Percentiles rank a stretch among this genome's conserved stretches.
These are phyloP conservation scores for Leccinum imitatum DNA, from an alignment of 768 basidiomycete species.

Conservation along the genomic window DNA sequence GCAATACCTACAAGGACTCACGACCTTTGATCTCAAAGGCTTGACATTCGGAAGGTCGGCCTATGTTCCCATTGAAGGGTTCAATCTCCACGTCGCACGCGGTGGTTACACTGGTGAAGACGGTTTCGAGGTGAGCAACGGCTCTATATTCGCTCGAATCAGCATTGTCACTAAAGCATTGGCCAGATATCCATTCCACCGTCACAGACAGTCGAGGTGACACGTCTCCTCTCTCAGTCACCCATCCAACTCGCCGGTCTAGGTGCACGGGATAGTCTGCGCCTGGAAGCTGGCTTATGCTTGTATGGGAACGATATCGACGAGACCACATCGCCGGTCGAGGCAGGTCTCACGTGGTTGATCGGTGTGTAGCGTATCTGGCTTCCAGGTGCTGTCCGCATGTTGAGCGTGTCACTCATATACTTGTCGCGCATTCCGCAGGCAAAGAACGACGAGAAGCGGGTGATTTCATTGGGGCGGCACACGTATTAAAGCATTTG, in stretches of 20 bases:
- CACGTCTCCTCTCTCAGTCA: constrained; percentile 57
- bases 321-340: constrained; percentile 82
- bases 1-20: constrained; percentile 72
- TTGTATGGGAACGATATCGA: constrained; percentile 93
- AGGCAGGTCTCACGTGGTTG: constrained; percentile 91
- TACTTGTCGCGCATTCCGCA: constrained; percentile 26
- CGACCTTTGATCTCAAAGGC: constrained; percentile 66
- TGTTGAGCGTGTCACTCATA: background rate
- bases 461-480: constrained; percentile 78
- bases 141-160: background rate
- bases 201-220: constrained; percentile 67
- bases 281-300: constrained; percentile 96
- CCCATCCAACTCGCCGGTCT: constrained; percentile 84
- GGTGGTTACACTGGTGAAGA: constrained; percentile 99
- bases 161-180: background rate
- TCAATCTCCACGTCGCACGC: constrained; percentile 77
- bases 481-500: constrained; percentile 68
- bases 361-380: constrained; percentile 63
- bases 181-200: constrained; percentile 86
- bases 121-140: constrained; percentile 77
- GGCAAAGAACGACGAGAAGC: constrained; percentile 78
- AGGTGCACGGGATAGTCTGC: constrained; percentile 90
- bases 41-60: constrained; percentile 86
- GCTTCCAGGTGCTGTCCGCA: background rate
- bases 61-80: constrained; percentile 67